Conservation (phyloP, 495 filamentous ascomycete species). For the Tuber magnatum region DNA sequence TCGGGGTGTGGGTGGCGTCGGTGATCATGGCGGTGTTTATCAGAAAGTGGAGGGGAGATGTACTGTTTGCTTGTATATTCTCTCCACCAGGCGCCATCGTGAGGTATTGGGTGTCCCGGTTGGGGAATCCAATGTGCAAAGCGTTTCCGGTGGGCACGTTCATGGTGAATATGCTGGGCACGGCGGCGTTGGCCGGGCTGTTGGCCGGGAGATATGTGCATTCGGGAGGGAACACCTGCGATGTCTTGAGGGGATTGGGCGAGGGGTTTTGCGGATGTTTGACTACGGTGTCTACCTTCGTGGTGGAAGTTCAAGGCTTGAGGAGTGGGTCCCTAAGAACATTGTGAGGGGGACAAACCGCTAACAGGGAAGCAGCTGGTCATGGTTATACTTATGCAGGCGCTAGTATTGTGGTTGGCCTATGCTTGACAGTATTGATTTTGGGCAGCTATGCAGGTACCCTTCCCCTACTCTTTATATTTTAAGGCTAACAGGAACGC, state of each 20-base stretch:
- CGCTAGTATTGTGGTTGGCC: constrained; percentile 55
- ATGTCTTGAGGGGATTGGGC: constrained; percentile 72
- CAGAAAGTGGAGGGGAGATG: constrained; percentile 64
- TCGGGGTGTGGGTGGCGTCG: constrained; percentile 71
- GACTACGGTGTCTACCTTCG: constrained; percentile 93
- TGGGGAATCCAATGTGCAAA: constrained; percentile 58
- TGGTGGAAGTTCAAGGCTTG: constrained; percentile 66
- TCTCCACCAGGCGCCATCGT: constrained; percentile 72
- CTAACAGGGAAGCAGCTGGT: constrained; percentile 29
- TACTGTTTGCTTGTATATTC: constrained; percentile 73
- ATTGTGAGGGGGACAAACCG: not conserved
- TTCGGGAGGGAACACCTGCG: constrained; percentile 54
- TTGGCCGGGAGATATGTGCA: constrained; percentile 62
- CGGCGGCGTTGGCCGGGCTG: constrained; percentile 48
- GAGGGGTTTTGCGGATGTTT: constrained; percentile 89
- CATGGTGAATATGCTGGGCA: constrained; percentile 71
- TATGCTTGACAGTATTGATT: constrained; percentile 63
- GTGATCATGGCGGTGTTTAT: constrained; percentile 62
- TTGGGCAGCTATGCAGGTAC: constrained; percentile 56
- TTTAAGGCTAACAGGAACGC: not conserved
- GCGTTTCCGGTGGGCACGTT: constrained; percentile 88
- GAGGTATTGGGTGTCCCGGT: constrained; percentile 63
- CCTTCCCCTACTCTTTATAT: not conserved
- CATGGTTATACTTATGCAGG: constrained; percentile 72
- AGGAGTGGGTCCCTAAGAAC: constrained; percentile 41